Conservation (phyloP, 768 basidiomycete genomes). For the Calocybe cyanea region DNA sequence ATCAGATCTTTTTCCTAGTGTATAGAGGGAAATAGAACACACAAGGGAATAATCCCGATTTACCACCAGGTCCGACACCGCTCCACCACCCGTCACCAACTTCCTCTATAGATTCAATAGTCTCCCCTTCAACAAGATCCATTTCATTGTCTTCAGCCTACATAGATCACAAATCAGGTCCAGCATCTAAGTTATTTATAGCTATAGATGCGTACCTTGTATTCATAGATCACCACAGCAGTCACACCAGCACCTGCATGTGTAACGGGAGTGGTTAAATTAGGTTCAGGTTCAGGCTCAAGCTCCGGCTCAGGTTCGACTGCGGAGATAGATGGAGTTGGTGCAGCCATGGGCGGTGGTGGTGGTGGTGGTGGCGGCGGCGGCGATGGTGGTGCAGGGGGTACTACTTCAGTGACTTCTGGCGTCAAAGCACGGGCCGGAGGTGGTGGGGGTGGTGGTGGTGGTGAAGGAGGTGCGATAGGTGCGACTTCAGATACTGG, state of each 20-base stretch:
- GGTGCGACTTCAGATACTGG: constrained; percentile 31
- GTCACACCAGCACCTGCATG: constrained; percentile 41
- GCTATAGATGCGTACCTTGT: constrained; percentile 46
- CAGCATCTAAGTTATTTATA: neutral
- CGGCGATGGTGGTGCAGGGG: constrained; percentile 1
- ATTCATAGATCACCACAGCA: constrained; percentile 79
- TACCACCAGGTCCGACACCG: constrained; percentile 67
- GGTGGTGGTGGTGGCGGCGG: constrained; percentile 5
- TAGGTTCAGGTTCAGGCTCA: constrained; percentile 30
- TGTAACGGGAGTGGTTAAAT: constrained; percentile 27
- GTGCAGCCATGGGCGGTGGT: neutral
- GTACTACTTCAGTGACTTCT: neutral
- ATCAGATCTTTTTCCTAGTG: neutral
- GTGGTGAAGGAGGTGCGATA: constrained; percentile 28
- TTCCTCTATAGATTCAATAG: constrained; percentile 79
- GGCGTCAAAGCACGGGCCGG: constrained; percentile 26
- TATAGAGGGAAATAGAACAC: constrained; percentile 18
- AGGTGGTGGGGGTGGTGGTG: constrained; percentile 36
- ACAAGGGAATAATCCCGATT: constrained; percentile 86
- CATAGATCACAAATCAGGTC: neutral
- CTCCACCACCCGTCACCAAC: constrained; percentile 93
- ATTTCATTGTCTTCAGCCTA: constrained; percentile 86
- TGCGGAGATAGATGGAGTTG: constrained; percentile 22
- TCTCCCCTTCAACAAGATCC: constrained; percentile 71
- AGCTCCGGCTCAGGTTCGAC: neutral